Evolutionary conservation across 2,329 filamentous ascomycete species (phyloP).

Genomic region (Xylariaceae sp.): DNA sequence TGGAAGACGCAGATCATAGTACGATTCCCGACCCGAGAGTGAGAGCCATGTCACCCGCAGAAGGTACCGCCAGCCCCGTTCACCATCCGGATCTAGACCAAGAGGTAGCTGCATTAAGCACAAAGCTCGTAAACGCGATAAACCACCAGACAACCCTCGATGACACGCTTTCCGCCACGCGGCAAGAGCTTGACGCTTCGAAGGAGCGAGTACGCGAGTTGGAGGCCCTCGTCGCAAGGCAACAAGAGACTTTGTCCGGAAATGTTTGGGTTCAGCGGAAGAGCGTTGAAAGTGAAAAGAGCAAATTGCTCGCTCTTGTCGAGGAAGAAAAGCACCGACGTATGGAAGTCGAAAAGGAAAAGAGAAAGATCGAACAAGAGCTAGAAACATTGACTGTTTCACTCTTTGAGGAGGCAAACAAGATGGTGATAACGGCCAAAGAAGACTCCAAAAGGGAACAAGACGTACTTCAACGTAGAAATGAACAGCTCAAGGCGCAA

Average conservation of each 20-base stretch:
- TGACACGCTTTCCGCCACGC: conserved; percentile 81
- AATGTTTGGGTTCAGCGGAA: conserved; percentile 79
- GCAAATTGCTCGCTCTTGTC: conserved; percentile 62
- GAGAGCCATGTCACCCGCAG: conserved; percentile 56
- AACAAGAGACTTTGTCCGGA: conserved; percentile 74
- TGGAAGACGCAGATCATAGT: conserved; percentile 68
- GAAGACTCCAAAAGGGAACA: conserved; percentile 87
- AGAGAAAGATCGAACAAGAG: conserved; percentile 90
- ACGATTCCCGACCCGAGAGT: conserved; percentile 71
- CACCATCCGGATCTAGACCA: conserved; percentile 65
- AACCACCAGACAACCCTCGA: conserved; percentile 94
- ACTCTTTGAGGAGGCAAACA: conserved; percentile 98
- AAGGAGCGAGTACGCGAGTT: conserved; percentile 71
- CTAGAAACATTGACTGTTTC: conserved; percentile 88
- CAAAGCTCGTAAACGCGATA: conserved; percentile 96
- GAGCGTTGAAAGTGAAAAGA: conserved; percentile 76
- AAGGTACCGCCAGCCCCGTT: conserved; percentile 44
- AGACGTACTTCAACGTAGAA: conserved; percentile 80
- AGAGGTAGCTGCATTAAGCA: conserved; percentile 89
- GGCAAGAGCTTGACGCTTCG: conserved; percentile 81
- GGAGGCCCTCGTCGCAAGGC: conserved; percentile 69
- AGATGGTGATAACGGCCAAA: conserved; percentile 93
- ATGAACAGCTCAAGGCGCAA: conserved; percentile 85
- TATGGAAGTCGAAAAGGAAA: conserved; percentile 74
- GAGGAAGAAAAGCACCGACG: conserved; percentile 71